Evolutionary conservation across 2,329 filamentous ascomycete species (phyloP), one percentile per base, ranked within the genome.

Genomic region (Didymellaceae sp.): DNA sequence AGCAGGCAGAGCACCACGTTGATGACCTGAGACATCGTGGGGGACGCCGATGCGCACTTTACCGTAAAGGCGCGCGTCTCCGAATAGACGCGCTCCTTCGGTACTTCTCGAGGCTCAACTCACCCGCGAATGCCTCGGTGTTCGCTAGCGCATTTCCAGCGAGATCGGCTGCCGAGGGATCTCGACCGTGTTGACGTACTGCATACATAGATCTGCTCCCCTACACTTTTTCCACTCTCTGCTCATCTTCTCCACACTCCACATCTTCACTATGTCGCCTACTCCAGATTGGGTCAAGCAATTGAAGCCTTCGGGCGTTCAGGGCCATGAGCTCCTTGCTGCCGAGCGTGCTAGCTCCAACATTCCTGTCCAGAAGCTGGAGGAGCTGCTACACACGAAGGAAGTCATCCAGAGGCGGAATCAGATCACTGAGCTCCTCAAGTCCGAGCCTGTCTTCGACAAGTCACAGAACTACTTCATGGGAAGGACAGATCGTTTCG

Each of bases 401-500:
- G 80, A 86, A 51, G 78, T 79, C 5, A 77, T 91, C 9, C 78
- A 86, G 48, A 78, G 82, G 33, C 85, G 86, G 62, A 74, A 81
- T 2, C 76, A 76, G 18, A 79, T 92, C 21, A 75, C 90, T 5
- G 74, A 81, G 38, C 79, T 90, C n/a, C 79, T 92, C 5, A 77
- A 86, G 61, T 70, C 79, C 0, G 87, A 92, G 51, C 82, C 83
- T 43, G 80, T 90, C 48, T 91, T 92, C 60, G 86, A 91, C 74
- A 92, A 91, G 75, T 85, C 85, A 3, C 85, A 88, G 58, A 90
- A 91, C 68, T 90, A 90, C 74, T 89, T 89, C 70, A 80, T 84
- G 59, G 87, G 88, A 32, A 79, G 89, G 34, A 79, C 83, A 20
- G 86, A 89, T 55, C 81, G 85, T 39, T 86, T 91, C 63, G 82